These are phyloP conservation scores for Pseudocercospora fijiensis DNA, from an alignment of 2,329 filamentous ascomycete species.

Conservation along the genomic window DNA sequence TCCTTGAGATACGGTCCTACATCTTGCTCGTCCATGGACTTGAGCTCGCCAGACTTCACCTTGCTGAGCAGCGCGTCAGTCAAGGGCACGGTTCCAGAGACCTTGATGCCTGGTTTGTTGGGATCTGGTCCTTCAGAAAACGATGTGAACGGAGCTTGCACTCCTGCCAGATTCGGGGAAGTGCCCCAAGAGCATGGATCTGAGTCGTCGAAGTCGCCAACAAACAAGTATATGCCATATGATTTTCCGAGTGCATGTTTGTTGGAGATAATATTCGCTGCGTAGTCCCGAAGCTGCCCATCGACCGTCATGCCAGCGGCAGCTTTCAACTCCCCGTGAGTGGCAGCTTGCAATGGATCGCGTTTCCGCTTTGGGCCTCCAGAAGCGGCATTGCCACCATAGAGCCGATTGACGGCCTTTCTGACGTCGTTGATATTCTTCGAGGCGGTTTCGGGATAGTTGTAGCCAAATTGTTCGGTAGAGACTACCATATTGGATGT, in stretches of 20 bases:
- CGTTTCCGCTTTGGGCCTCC: slow-evolving; percentile 21
- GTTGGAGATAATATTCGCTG: slow-evolving; percentile 63
- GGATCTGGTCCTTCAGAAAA: slow-evolving; percentile 19
- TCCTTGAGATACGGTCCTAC: slow-evolving; percentile 7
- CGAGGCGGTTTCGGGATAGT: slow-evolving; percentile 65
- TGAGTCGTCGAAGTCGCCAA: slow-evolving; percentile 53
- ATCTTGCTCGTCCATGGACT: slow-evolving; percentile 14
- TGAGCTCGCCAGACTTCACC: slow-evolving; percentile 9
- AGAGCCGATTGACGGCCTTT: slow-evolving; percentile 59
- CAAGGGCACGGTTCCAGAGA: slow-evolving; percentile 11
- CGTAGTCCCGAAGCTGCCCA: slow-evolving; percentile 61
- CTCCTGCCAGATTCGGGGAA: slow-evolving; percentile 60
- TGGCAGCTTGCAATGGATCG: slow-evolving; percentile 15
- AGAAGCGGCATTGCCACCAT: slow-evolving; percentile 48
- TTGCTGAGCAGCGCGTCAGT: slow-evolving; percentile 13
- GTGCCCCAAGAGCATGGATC: slow-evolving; percentile 53
- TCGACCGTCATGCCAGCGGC: slow-evolving; percentile 37
- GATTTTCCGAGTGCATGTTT: slow-evolving; percentile 62
- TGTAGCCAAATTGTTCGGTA: slow-evolving; percentile 67
- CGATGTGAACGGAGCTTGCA: slow-evolving; percentile 52
- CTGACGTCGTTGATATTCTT: slow-evolving; percentile 47
- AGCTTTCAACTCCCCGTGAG: slow-evolving; percentile 13
- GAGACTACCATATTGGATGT: slow-evolving; percentile 62
- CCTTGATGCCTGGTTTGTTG: slow-evolving; percentile 1
- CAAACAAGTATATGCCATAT: slow-evolving; percentile 67